Base-by-base conservation (phyloP, 2,329 filamentous ascomycete species). In the Zopfia rhizophila region DNA sequence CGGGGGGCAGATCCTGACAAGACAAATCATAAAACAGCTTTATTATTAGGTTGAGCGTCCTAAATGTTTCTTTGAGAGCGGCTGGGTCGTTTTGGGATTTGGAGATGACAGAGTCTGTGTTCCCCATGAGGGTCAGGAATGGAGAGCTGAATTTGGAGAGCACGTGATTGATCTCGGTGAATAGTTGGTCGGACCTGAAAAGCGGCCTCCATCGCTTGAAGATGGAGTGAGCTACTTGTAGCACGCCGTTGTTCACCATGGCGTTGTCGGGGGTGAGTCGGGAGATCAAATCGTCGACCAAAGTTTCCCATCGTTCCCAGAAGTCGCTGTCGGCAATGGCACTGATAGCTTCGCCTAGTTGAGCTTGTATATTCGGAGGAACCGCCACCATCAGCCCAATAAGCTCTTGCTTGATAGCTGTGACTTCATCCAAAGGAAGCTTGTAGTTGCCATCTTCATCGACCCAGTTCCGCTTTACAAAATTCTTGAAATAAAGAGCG, bases 301-400 rank as follows among this genome's bases (percentile, higher is more conserved):
- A 81, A n/a, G 92, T 96, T 66, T 97, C 89, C 94, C 94, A 99
- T 65, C 89, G 83, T 72, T 89, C 82, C 88, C 89, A 99, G 74
- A 99, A 99, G 72, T 99, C 94, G 58, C 92, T 97, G 74, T 97
- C 93, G 50, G 94, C 94, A 64, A 99, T 97, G 61, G 95, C 85
- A 75, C 93, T 97, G 72, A 97, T 95, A 53, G 94, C 92, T 69
- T 97, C 94, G 59, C 94, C 94, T 25, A 99, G 83, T 75, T 99
- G 94, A 50, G 90, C 86, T 75, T 97, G 95, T 56, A 99, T 89
- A 49, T 85, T 88, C 13, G 89, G 73, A 3, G 93, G 94, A 17
- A 94, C 91, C 7, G 88, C 86, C 64, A 97, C 96, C 94, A 99
- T 99, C 62, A 99, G 81, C 45, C 91, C 93, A 63, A 99, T 93